Evolutionary conservation across 495 filamentous ascomycete species (phyloP).

Genomic region (Penicillium ochrochloron): DNA sequence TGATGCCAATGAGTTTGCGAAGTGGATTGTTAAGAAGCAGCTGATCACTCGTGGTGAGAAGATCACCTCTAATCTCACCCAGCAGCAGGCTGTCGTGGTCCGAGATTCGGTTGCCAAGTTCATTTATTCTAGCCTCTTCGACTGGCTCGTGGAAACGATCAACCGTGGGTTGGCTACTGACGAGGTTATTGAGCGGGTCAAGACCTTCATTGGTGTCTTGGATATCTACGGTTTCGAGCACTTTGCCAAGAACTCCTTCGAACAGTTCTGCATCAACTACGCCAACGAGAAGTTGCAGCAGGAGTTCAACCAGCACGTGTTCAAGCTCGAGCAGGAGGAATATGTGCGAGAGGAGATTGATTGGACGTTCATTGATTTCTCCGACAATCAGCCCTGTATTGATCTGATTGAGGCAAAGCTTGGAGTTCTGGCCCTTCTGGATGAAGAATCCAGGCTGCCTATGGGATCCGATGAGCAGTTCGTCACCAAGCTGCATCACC

Average conservation of each 20-base stretch:
- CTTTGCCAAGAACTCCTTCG: slow-evolving; percentile 99
- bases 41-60: slow-evolving; percentile 96
- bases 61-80: slow-evolving; percentile 93
- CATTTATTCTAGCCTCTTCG: slow-evolving; percentile 97
- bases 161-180: slow-evolving; percentile 90
- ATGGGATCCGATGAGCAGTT: slow-evolving; percentile 99
- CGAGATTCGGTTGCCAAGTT: slow-evolving; percentile 98
- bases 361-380: slow-evolving; percentile 99
- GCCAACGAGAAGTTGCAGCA: slow-evolving; percentile 99
- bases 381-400: slow-evolving; percentile 99
- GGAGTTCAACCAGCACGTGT: slow-evolving; percentile 99
- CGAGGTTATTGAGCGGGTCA: slow-evolving; percentile 77
- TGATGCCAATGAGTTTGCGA: slow-evolving; percentile 84
- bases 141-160: slow-evolving; percentile 97
- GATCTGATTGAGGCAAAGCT: slow-evolving; percentile 97
- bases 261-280: slow-evolving; percentile 99
- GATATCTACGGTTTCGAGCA: slow-evolving; percentile 99
- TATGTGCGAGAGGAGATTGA: slow-evolving; percentile 97
- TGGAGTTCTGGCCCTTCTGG: slow-evolving; percentile 87
- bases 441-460: slow-evolving; percentile 94
- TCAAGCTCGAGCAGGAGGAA: slow-evolving; percentile 99
- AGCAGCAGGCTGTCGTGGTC: slow-evolving; percentile 92
- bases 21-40: slow-evolving; percentile 99
- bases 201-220: slow-evolving; percentile 96
- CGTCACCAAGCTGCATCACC: slow-evolving; percentile 94